Evolutionary conservation across 2,329 filamentous ascomycete species (phyloP).

Genomic region (Scedosporium aurantiacum): DNA sequence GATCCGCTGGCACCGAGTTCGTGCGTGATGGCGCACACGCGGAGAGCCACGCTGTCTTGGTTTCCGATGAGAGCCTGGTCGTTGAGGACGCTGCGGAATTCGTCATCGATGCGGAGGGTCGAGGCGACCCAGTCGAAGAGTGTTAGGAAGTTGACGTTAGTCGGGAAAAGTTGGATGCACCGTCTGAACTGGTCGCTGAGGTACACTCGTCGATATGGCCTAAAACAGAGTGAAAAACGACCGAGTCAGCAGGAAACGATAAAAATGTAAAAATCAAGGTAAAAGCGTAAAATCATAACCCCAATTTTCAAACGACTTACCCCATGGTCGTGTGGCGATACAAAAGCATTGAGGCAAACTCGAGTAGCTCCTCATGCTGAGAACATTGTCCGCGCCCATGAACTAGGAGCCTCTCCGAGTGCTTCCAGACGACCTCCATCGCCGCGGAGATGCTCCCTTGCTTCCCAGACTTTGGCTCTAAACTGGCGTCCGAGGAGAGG

Average conservation of each 20-base stretch:
- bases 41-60: slow-evolving; percentile 31
- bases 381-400: slow-evolving; percentile 21
- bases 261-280: background rate
- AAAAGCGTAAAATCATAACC: too few species aligned
- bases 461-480: slow-evolving; percentile 29
- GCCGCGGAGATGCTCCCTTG: slow-evolving; percentile 48
- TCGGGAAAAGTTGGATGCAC: slow-evolving; percentile 56
- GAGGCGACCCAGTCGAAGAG: slow-evolving; percentile 66
- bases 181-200: slow-evolving; percentile 50
- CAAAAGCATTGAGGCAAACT: slow-evolving; percentile 56
- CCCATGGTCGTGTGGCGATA: slow-evolving; percentile 52
- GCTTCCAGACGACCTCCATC: slow-evolving; percentile 28
- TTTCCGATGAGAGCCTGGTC: slow-evolving; percentile 32
- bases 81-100: slow-evolving; percentile 56
- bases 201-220: slow-evolving; percentile 56
- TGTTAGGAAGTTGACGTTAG: slow-evolving; percentile 64
- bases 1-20: slow-evolving; percentile 35
- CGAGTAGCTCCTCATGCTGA: slow-evolving; percentile 54
- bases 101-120: slow-evolving; percentile 62
- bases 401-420: slow-evolving; percentile 30
- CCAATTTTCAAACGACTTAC: slow-evolving; percentile 21
- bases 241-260: background rate
- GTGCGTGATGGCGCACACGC: slow-evolving; percentile 40
- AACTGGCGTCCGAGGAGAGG: slow-evolving; percentile 32
- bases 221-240: slow-evolving; percentile 14